These are phyloP conservation scores for Fusarium chuoi DNA, from an alignment of 2,329 filamentous ascomycete genomes.

Conservation along the genomic window DNA sequence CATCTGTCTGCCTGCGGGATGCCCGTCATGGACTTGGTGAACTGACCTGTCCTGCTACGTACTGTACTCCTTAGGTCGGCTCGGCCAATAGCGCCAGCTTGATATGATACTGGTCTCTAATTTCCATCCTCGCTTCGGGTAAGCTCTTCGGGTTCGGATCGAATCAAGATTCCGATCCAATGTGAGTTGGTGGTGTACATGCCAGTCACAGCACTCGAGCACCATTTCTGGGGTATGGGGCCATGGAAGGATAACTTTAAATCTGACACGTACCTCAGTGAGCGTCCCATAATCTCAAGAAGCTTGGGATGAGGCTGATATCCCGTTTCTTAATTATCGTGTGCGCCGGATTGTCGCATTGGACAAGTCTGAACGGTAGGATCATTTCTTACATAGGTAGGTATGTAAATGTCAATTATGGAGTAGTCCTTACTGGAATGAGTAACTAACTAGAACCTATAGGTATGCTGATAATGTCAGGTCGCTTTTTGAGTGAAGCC, in stretches of 20 bases:
- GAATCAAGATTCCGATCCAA: conserved; percentile 27
- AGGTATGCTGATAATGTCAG: not conserved
- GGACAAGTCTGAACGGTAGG: not conserved
- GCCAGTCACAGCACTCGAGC: not conserved
- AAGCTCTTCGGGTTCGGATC: conserved; percentile 32
- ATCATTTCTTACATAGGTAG: not conserved
- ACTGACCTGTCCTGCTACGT: not conserved
- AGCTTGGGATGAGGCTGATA: not conserved
- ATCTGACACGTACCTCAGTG: not conserved
- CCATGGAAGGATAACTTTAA: not conserved
- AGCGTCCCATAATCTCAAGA: not conserved
- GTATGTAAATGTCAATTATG: too few species aligned
- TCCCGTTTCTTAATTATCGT: not conserved
- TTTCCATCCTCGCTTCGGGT: conserved; percentile 10
- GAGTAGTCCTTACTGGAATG: not conserved
- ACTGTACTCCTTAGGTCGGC: not conserved
- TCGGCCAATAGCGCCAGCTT: conserved; percentile 19
- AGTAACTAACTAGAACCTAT: not conserved
- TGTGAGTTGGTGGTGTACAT: conserved; percentile 13
- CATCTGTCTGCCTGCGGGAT: not conserved
- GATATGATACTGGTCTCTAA: conserved; percentile 1
- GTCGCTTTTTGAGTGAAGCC: not conserved
- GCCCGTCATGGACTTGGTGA: conserved; percentile 13
- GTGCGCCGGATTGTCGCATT: not conserved
- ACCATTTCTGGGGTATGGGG: not conserved